phyloP scores from a whole-genome alignment of 768 basidiomycete genomes.

The Psilocybe sp. region DNA sequence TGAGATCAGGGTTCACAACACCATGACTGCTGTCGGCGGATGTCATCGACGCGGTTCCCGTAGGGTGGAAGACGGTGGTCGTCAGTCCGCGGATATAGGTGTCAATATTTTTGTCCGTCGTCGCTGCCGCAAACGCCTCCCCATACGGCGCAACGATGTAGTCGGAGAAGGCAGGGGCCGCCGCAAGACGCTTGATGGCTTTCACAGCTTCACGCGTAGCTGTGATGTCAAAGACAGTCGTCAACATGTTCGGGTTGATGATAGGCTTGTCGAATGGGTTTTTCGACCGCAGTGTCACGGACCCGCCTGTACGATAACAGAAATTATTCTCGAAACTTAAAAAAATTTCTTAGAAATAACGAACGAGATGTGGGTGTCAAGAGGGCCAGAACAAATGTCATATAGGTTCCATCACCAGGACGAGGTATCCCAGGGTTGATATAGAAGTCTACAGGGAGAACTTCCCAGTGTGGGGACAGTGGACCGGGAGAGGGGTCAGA shows the following conservation, averaged over 20 bases:
- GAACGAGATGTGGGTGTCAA: constrained; percentile 34
- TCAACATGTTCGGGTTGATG: too few relatives aligned
- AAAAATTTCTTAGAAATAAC: not conserved
- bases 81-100: too few relatives aligned
- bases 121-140: too few relatives aligned
- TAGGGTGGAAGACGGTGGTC: constrained; percentile 26
- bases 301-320: constrained; percentile 31
- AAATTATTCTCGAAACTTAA: not conserved
- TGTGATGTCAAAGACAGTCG: too few relatives aligned
- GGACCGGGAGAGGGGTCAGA: constrained; percentile 28
- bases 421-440: constrained; percentile 4
- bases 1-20: constrained; percentile 31
- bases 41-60: constrained; percentile 27
- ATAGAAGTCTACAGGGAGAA: constrained; percentile 20
- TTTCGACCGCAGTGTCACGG: constrained; percentile 34
- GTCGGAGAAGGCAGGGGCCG: too few relatives aligned
- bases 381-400: constrained; percentile 22
- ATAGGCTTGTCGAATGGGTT: too few relatives aligned
- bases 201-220: too few relatives aligned
- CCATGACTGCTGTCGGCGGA: constrained; percentile 17
- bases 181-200: too few relatives aligned
- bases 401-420: constrained; percentile 25
- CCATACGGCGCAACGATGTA: too few relatives aligned
- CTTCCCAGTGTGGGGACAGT: constrained; percentile 26
- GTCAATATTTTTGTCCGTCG: too few relatives aligned